Percentiles rank a stretch among this genome's conserved stretches.
Conservation (phyloP, 305 asterid species). For the Rubia balearica region DNA sequence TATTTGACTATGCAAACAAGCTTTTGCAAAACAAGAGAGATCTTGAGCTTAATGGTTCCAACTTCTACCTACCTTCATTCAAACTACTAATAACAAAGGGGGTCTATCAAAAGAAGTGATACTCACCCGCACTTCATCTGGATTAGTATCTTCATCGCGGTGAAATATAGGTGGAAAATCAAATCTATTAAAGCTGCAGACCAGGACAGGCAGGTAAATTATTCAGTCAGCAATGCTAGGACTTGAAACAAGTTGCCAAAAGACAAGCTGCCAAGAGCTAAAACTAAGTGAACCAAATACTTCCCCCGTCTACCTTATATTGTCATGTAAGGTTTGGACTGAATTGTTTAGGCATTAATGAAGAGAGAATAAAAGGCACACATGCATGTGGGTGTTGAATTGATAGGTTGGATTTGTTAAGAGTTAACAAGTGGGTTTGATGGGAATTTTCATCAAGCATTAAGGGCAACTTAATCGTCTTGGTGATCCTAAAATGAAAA, state of each 20-base stretch:
- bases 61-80: background rate
- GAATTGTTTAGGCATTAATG: too few species aligned
- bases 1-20: background rate
- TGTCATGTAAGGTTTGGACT: background rate
- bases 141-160: conserved; percentile 71
- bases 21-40: background rate
- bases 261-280: background rate
- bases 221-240: conserved; percentile 16
- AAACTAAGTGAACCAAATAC: background rate
- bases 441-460: background rate
- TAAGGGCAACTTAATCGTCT: background rate
- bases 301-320: background rate
- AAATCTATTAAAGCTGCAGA: conserved; percentile 79
- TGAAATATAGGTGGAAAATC: conserved; percentile 90
- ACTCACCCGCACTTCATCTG: conserved; percentile 91
- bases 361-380: background rate
- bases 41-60: background rate
- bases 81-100: background rate
- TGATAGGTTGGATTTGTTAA: background rate
- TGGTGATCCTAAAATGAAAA: background rate
- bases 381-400: background rate
- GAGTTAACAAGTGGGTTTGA: background rate
- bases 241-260: background rate
- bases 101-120: background rate
- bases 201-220: conserved; percentile 16